Base-by-base conservation (phyloP, 2,329 filamentous ascomycete species). In the Grosmannia clavigera region DNA sequence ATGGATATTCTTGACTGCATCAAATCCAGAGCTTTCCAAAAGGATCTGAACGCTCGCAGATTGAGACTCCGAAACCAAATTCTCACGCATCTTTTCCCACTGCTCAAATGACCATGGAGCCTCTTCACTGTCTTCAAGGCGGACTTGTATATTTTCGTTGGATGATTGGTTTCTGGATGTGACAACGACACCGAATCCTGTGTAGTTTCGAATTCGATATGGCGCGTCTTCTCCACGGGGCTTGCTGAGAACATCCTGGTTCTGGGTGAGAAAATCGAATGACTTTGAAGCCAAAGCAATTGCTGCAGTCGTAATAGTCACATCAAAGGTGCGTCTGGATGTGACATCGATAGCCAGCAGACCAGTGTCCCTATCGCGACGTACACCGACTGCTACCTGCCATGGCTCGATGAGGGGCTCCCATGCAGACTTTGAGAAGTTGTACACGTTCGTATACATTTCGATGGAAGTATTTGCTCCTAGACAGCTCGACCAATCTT, bases 351-450 rank as follows among this genome's bases (percentile, higher is more conserved):
- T 78, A 0, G 90, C 88, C 62, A 96, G 75, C 58, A 88, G 78
- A 46, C 92, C 88, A 0, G 86, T 88, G 51, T 83, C 81, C 31
- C 84, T 79, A 61, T 94, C 86, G 66, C 86, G 92, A 0, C 88
- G 85, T 70, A 97, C 83, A 64, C 95, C 90, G 65, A 99, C 84
- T 2, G 91, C 91, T n/a, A 97, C 79, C 65, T 92, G 85, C 94
- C 94, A 99, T 9, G 95, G 95, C 70, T 99, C 94, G 31, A 99
- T 84, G 40, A 99, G 75, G 3, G 94, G 94, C 71, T 99, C 94
- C 94, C 94, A 99, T 3, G 91, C 90, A 0, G 94, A 99, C 71
- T 99, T 99, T 16, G 94, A 94, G 74, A 99, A 99, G 73, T 99
- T 99, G 78, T 96, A 99, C 31, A 99, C 87, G 68, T 97, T 99